phyloP scores from a whole-genome alignment of 257 asterid species.

The Plectranthus barbatus region DNA sequence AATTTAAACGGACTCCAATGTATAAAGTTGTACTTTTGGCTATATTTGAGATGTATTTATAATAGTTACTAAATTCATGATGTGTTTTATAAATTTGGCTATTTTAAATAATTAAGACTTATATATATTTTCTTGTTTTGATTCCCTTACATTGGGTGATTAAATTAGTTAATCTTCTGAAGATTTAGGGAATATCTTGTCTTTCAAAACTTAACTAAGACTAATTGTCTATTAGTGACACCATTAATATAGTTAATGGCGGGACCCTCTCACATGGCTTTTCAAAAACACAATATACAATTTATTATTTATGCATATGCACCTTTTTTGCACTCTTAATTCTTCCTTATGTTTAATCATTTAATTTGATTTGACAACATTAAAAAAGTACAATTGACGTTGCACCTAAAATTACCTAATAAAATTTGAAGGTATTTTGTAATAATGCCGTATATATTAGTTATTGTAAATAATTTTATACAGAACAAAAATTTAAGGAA shows the following conservation, averaged over 20 bases:
- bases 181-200: constrained; percentile 42
- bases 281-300: neutral
- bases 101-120: too few relatives aligned
- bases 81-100: too few relatives aligned
- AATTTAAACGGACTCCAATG: too few relatives aligned
- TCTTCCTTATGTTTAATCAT: neutral
- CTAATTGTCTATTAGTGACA: constrained; percentile 9
- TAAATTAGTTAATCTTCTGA: constrained; percentile 17
- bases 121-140: constrained; percentile 9
- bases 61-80: too few relatives aligned
- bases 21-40: too few relatives aligned
- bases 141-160: constrained; percentile 22
- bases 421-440: too few relatives aligned
- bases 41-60: too few relatives aligned
- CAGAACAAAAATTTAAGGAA: too few relatives aligned
- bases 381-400: neutral
- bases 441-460: too few relatives aligned
- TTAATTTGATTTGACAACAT: neutral
- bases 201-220: constrained; percentile 6
- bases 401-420: neutral
- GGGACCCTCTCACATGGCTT: constrained; percentile 21
- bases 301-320: neutral
- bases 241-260: constrained; percentile 6
- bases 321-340: neutral
- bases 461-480: too few relatives aligned